These are phyloP conservation scores for Ogataea parapolymorpha DNA, from an alignment of 805 yeast genomes.

Conservation along the genomic window DNA sequence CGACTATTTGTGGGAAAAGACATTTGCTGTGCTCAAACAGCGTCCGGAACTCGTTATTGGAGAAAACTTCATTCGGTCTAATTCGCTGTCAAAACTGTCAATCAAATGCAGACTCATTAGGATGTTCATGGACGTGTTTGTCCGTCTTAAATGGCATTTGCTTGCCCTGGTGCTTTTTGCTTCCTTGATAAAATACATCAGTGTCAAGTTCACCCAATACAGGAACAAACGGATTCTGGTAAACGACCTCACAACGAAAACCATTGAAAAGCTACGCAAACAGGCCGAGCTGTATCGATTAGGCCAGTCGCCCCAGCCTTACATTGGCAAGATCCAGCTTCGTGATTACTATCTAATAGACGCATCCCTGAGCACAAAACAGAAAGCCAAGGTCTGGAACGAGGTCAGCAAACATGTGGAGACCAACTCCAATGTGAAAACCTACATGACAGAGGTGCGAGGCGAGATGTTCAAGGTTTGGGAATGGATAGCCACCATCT, in stretches of 20 bases:
- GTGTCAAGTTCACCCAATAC: conserved; percentile 6
- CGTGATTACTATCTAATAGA: conserved; percentile 59
- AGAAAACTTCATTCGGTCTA: conserved; percentile 23
- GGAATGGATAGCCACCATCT: conserved; percentile 68
- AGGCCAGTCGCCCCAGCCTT: conserved; percentile 38
- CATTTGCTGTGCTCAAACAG: conserved; percentile 10
- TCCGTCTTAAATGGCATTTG: conserved; percentile 24
- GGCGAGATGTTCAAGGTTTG: conserved; percentile 88
- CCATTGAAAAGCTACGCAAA: conserved; percentile 47
- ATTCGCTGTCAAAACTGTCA: conserved; percentile 27
- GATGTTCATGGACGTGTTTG: conserved; percentile 20
- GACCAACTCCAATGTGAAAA: conserved; percentile 60
- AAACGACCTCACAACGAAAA: conserved; percentile 44
- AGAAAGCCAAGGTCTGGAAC: conserved; percentile 55
- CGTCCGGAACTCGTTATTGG: conserved; percentile 21
- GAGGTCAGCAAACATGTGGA: conserved; percentile 55
- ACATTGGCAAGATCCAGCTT: conserved; percentile 66
- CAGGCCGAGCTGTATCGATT: conserved; percentile 39
- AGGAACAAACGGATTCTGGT: conserved; percentile 40
- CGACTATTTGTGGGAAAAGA: conserved; percentile 28
- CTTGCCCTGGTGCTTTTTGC: conserved; percentile 7
- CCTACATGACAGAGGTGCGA: conserved; percentile 63
- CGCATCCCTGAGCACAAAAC: conserved; percentile 31
- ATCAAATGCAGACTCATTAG: conserved; percentile 28
- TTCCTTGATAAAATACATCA: conserved; percentile 5